Base-by-base conservation (phyloP, 164 flowering plant species). In the Stephania yunnanensis region DNA sequence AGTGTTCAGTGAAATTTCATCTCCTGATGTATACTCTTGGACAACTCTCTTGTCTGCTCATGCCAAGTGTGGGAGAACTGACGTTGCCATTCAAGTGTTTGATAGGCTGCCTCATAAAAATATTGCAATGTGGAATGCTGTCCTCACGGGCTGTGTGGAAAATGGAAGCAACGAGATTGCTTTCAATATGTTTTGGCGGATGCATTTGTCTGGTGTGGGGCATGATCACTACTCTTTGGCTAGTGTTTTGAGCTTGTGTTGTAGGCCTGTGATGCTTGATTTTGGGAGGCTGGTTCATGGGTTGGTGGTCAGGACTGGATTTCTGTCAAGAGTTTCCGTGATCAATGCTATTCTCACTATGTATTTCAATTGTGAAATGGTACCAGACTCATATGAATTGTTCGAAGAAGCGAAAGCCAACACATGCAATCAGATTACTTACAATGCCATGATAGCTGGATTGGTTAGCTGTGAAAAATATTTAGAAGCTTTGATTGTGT, bases 361-460 rank as follows among this genome's bases (percentile, higher is more conserved):
- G 97, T 92, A 91, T 79, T 89, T 91, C 67, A 81, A 80, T 48
- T 83, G 83, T 67, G 83, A 80, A 63, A 69, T 74, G 70, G 82
- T 71, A 45, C 19, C 4, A 4, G 87, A 87, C 76, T 92, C 90
- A 0, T 82, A 70, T 81, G 22, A 61, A 63, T 86, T 87, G 10
- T 91, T 92, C 81, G 84, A 84, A 63, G 89, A 85, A 67, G 82
- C 83, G 13, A 70, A 85, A 64, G 78, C 79, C 30, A 63, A 8
- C 7, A 81, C 77, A 6, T 74, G 50, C 70, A 87, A 91, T 79
- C 82, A 82, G 71, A 85, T 92, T 52, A 89, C 90, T 53, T 90
- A 77, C 77, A 91, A 90, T 83, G 91, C 88, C 19, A 86, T 92
- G 89, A 90, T 92, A 58, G 85, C 83, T 58, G 97, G 97, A 72